A percentile compares a stretch with the other conserved stretches of the same genome.
Conservation (phyloP, 164 flowering plant genomes). For the Buxus sempervirens region DNA sequence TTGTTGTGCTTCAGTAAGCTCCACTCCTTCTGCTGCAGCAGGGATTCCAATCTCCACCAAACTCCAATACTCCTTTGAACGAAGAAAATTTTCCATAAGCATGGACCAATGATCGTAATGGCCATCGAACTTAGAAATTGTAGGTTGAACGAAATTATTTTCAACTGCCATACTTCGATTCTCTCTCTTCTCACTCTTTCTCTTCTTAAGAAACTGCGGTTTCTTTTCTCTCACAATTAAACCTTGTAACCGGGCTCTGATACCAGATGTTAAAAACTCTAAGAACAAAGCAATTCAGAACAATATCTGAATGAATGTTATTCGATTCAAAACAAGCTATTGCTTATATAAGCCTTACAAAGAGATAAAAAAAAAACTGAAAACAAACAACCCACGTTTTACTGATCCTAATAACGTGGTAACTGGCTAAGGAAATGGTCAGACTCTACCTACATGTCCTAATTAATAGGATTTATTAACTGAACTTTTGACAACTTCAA, state of each 20-base stretch:
- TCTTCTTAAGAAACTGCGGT: neutral
- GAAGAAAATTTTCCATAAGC: neutral
- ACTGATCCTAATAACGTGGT: no score
- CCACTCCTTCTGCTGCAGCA: neutral
- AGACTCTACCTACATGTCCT: no score
- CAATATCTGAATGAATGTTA: no score
- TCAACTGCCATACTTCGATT: neutral
- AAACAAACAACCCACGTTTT: no score
- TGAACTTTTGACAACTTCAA: no score
- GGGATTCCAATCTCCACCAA: constrained; percentile 3
- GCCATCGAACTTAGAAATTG: constrained; percentile 7
- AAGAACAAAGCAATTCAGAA: no score
- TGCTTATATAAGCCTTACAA: no score
- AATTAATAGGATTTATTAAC: no score
- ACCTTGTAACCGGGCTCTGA: neutral
- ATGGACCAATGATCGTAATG: constrained; percentile 2
- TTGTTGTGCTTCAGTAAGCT: neutral
- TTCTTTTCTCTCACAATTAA: neutral
- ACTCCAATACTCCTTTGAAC: constrained; percentile 1
- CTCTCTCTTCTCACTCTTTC: no score
- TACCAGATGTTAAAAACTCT: neutral
- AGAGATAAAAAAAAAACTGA: no score
- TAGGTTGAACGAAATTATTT: constrained; percentile 3
- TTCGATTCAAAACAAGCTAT: no score
- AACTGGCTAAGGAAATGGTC: no score